Evolutionary conservation across 129 eudicot species (phyloP), one percentile per base, ranked within the genome.

Genomic region (Chrysanthemum makinoi): DNA sequence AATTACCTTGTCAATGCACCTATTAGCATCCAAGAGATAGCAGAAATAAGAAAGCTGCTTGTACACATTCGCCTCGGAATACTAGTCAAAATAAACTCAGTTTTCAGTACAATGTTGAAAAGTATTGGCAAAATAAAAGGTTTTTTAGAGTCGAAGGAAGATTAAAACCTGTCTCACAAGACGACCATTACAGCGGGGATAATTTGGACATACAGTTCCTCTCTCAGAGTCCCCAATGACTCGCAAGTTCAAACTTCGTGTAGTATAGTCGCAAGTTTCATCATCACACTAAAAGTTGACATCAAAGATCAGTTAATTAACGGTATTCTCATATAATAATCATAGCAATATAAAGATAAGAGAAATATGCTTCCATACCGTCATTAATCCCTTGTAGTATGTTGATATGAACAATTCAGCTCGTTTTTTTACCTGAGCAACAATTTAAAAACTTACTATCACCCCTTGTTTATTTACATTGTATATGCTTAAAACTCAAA

Each of bases 131-230:
- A 60, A 56, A 69, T 15, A 1, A 6, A 26, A 24, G 55, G 12
- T 8, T 19, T 30, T 46, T 44, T 46, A 53, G 43, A 4, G 53
- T 33, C n/a, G 4, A 54, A 44, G 19, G 52, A 35, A 48, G 62
- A 74, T 59, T 13, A 10, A 77, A 16, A 90, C 99, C 99, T 90
- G 85, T 83, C 96, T 88, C 60, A 83, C 72, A 13, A 95, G 95
- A 52, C 77, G 95, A 4, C 99, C 99, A 46, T 86, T 90, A 72
- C 99, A 95, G 49, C 81, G 86, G 50, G 99, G 99, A 66, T 95
- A 95, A 75, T 90, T 90, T 52, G 95, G 97, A 80, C 99, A 95
- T 28, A 87, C 76, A 7, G 97, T 90, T 77, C 99, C 97, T 86
- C 91, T 86, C 75, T 88, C 96, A 4, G 91, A 82, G 78, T 95